Evolutionary conservation across 805 yeast genomes (phyloP).

Genomic region (Yarrowia yakushimensis): DNA sequence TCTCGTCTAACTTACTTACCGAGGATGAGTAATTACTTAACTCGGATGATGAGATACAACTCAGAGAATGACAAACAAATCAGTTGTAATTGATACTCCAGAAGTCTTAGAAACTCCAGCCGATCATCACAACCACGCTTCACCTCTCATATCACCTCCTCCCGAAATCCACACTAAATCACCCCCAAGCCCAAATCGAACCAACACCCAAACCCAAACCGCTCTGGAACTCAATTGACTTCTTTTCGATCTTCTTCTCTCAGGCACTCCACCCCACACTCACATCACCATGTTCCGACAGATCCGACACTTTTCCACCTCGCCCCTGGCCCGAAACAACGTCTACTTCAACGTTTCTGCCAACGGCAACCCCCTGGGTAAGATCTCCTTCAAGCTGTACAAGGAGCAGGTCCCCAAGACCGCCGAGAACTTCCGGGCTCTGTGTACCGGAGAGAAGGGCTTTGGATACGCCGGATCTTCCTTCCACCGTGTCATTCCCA

Average conservation of each 20-base stretch:
- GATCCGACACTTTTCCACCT: conserved; percentile 21
- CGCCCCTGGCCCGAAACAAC: conserved; percentile 34
- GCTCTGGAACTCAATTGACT: neutral
- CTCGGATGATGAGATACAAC: too few species aligned
- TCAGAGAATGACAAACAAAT: too few species aligned
- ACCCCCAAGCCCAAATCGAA: too few species aligned
- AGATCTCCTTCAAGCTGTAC: conserved; percentile 79
- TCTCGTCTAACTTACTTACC: too few species aligned
- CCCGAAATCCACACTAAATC: too few species aligned
- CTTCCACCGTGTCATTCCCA: conserved; percentile 97
- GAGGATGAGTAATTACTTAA: too few species aligned
- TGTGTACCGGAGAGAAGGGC: conserved; percentile 93
- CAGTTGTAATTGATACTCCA: too few species aligned
- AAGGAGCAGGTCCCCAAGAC: conserved; percentile 89
- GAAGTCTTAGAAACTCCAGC: too few species aligned
- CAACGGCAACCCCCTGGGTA: conserved; percentile 71
- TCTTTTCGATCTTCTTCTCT: too few species aligned
- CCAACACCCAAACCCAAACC: neutral
- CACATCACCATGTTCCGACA: conserved; percentile 10
- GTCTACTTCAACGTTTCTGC: conserved; percentile 78
- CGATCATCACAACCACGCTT: too few species aligned
- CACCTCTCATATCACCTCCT: too few species aligned
- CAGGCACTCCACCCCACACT: neutral
- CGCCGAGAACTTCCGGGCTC: conserved; percentile 92
- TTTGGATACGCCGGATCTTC: conserved; percentile 79